Base-by-base conservation (phyloP, 106 monocot species). In the Acorus gramineus region DNA sequence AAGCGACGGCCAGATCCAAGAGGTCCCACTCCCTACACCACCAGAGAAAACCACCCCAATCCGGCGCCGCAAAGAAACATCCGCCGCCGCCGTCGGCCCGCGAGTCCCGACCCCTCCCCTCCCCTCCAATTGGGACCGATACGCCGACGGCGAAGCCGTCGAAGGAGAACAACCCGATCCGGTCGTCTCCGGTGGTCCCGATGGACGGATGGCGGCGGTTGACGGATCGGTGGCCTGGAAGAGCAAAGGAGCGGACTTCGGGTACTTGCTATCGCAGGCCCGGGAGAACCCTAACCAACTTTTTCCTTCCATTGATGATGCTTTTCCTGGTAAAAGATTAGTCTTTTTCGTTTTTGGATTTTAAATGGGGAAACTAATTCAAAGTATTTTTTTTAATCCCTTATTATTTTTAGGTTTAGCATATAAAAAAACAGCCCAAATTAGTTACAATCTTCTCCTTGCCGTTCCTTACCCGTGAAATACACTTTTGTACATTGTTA, bases 61-160 rank as follows among this genome's bases (percentile, higher is more conserved):
- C 52, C 47, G 8, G 10, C 3, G 14, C 11, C 47, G 47, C 56
- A 4, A 58, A 56, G 57, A 57, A 68, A 3, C 43, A 63, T 63
- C 74, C 47, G 47, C 72, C 2, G 45, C 72, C 9, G 44, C 55
- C 52, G 84, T 79, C 44, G 45, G 55, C 45, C 70, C 44, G 8
- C 47, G 50, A 45, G n/a, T 68, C 28, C 66, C 57, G 55, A 6
- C 12, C 50, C 67, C 50, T 9, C 47, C 14, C 14, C 81, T 93
- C n/a, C 85, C 93, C 8, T 83, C 89, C 56, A 93, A 93, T 42
- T 85, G 81, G 90, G 84, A 82, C 14, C 82, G 95, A 4, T 95
- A 95, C 58, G 6, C 6, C 52, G 7, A 43, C 28, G 28, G 28
- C 28, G 28, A 28, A 28, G 28, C 28, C 28, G 28, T 28, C 28